Evolutionary conservation across 441 rosid genomes (phyloP).

Genomic region (Breynia disticha): DNA sequence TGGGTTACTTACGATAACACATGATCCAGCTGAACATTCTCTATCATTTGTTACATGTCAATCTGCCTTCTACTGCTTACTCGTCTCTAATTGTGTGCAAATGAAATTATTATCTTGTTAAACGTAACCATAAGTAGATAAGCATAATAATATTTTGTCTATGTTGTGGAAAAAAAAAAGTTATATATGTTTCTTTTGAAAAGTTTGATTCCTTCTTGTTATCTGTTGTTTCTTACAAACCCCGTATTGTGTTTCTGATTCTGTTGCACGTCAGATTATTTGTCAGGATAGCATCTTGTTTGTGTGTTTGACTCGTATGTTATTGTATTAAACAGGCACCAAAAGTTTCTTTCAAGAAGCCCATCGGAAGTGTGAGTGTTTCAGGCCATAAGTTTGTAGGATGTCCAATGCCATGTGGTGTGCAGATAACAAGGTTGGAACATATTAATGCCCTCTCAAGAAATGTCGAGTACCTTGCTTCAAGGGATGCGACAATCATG

Average conservation of each 20-base stretch:
- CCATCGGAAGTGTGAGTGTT: constrained; percentile 88
- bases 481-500: constrained; percentile 95
- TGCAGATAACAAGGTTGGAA: constrained; percentile 75
- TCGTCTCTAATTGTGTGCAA: too few relatives aligned
- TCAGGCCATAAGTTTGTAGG: constrained; percentile 92
- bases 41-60: too few relatives aligned
- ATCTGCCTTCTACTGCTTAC: too few relatives aligned
- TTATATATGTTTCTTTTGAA: not conserved
- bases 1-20: too few relatives aligned
- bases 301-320: constrained; percentile 1
- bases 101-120: not conserved
- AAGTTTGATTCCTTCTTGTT: not conserved
- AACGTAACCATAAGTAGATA: constrained; percentile 4
- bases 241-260: too few relatives aligned
- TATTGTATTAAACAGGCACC: constrained; percentile 53
- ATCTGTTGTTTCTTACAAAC: not conserved
- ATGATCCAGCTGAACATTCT: too few relatives aligned
- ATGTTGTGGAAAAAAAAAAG: too few relatives aligned
- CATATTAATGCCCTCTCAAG: constrained; percentile 70
- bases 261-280: too few relatives aligned
- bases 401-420: constrained; percentile 97
- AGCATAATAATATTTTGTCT: too few relatives aligned
- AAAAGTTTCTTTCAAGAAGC: constrained; percentile 81
- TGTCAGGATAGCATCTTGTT: too few relatives aligned
- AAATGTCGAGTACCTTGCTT: constrained; percentile 85